These are phyloP conservation scores for Gracilariopsis chorda DNA, from an alignment of 23 red algal genomes.

Conservation along the genomic window DNA sequence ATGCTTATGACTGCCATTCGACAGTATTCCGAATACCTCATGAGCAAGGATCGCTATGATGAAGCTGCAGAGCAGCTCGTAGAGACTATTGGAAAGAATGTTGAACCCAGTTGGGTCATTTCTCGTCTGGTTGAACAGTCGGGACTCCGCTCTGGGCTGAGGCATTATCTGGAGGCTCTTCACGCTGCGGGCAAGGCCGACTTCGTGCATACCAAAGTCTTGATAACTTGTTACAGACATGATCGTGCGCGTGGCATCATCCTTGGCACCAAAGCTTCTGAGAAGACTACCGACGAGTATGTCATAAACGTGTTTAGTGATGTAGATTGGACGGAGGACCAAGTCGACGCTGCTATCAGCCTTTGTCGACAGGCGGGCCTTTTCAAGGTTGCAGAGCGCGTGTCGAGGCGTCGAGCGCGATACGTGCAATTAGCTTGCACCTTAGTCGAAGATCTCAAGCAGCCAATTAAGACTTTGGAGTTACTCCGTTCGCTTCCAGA, in stretches of 20 bases:
- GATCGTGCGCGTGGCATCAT: slow-evolving; percentile 61
- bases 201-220: slow-evolving; percentile 72
- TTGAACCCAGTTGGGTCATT: slow-evolving; percentile 80
- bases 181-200: slow-evolving; percentile 64
- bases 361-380: slow-evolving; percentile 63
- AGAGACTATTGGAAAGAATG: slow-evolving; percentile 49
- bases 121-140: slow-evolving; percentile 78
- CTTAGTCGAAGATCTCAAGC: slow-evolving; percentile 51
- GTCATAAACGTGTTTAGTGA: slow-evolving; percentile 65
- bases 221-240: slow-evolving; percentile 89
- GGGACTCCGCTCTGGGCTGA: slow-evolving; percentile 61
- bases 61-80: slow-evolving; percentile 67
- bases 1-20: slow-evolving; percentile 61
- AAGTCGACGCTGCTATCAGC: slow-evolving; percentile 67
- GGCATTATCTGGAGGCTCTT: slow-evolving; percentile 77
- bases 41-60: slow-evolving; percentile 72
- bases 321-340: slow-evolving; percentile 59
- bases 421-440: slow-evolving; percentile 54
- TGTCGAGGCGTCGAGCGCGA: slow-evolving; percentile 31
- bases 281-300: slow-evolving; percentile 70
- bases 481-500: slow-evolving; percentile 58
- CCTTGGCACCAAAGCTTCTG: slow-evolving; percentile 36
- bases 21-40: slow-evolving; percentile 55
- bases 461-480: slow-evolving; percentile 26
- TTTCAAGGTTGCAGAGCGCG: slow-evolving; percentile 59